A percentile compares a stretch with the other conserved stretches of the same genome.
Conservation (phyloP, 164 flowering plant species). For the Taxillus chinensis region DNA sequence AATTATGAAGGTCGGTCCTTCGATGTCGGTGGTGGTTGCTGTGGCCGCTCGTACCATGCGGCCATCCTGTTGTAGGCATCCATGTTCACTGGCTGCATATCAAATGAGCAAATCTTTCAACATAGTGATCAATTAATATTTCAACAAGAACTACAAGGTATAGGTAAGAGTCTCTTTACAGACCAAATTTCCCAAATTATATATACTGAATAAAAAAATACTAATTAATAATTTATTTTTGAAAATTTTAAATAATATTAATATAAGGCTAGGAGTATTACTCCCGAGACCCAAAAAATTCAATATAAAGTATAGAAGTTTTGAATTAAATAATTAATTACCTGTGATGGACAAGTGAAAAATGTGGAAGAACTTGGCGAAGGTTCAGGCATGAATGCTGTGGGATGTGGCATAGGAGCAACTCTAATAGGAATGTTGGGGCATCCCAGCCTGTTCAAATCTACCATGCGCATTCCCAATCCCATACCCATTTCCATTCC, state of each 20-base stretch:
- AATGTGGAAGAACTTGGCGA: conserved; percentile 22
- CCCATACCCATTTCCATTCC: conserved; percentile 55
- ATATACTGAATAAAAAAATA: too few species aligned
- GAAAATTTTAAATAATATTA: too few species aligned
- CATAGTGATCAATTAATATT: too few species aligned
- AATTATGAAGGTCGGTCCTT: too few species aligned
- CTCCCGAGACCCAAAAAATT: too few species aligned
- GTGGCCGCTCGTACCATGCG: conserved; percentile 48
- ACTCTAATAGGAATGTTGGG: conserved; percentile 13
- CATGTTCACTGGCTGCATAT: conserved; percentile 62
- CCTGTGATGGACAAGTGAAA: conserved; percentile 54
- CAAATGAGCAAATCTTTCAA: not conserved
- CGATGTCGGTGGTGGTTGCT: conserved; percentile 27
- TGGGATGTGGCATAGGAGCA: not conserved
- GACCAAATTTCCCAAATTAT: too few species aligned
- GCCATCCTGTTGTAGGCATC: conserved; percentile 65
- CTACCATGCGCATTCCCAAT: conserved; percentile 25
- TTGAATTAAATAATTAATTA: not conserved
- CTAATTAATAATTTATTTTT: too few species aligned
- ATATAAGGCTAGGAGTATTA: too few species aligned
- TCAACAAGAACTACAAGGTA: too few species aligned
- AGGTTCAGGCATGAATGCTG: conserved; percentile 34
- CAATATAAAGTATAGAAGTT: too few species aligned
- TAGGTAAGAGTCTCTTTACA: too few species aligned
- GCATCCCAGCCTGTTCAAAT: conserved; percentile 37